phyloP scores from a whole-genome alignment of 2,329 filamentous ascomycete genomes.

The Albophoma yamanashiensis region DNA sequence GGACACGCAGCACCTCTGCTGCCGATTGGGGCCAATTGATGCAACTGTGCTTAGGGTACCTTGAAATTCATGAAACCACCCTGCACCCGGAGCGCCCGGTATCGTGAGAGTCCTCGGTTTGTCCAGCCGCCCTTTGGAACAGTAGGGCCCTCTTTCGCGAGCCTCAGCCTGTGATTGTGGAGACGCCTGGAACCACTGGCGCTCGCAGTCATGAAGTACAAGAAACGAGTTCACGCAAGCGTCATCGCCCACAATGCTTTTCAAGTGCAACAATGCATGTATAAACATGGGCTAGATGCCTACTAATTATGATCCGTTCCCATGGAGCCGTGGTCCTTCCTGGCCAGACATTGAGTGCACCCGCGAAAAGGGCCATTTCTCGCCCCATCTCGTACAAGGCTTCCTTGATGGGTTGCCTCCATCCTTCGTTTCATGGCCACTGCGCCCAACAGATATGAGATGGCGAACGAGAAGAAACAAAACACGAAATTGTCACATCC shows the following conservation, averaged over 20 bases:
- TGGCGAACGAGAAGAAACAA: background rate
- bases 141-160: too few species aligned
- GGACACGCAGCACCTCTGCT: background rate
- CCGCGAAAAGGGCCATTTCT: background rate
- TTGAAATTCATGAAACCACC: too few species aligned
- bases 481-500: background rate
- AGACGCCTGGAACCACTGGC: background rate
- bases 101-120: background rate
- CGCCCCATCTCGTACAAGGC: background rate
- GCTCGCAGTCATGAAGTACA: background rate
- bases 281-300: slow-evolving; percentile 12
- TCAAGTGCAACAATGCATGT: slow-evolving; percentile 4
- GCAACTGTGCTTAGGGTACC: background rate
- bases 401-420: background rate
- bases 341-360: slow-evolving; percentile 2
- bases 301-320: slow-evolving; percentile 17
- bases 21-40: background rate
- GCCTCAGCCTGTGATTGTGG: background rate
- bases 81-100: too few species aligned
- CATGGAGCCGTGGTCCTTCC: slow-evolving; percentile 1
- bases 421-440: background rate
- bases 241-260: background rate
- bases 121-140: too few species aligned
- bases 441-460: background rate
- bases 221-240: too few species aligned